phyloP scores from a whole-genome alignment of 768 basidiomycete genomes.

The Termitomyces sp. region DNA sequence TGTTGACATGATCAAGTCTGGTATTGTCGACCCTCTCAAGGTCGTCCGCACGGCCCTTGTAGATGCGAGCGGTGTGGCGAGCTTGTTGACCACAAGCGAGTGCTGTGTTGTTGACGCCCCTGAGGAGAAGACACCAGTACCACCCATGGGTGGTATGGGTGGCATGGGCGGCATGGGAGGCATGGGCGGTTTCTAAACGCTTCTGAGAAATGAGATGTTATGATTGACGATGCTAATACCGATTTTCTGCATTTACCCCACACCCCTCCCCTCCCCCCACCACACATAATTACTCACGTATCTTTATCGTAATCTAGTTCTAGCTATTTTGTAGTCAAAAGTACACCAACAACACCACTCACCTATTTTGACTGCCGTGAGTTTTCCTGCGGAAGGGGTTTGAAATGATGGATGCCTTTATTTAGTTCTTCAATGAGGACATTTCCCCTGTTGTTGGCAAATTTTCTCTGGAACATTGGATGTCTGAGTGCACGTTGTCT shows the following conservation, averaged over 20 bases:
- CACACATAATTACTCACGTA: neutral
- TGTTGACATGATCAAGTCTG: conserved; percentile 89
- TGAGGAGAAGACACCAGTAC: conserved; percentile 60
- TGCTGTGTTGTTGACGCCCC: conserved; percentile 88
- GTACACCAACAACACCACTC: neutral
- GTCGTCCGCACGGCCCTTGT: conserved; percentile 91
- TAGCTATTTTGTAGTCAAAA: neutral
- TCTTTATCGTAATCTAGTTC: neutral
- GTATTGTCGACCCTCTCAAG: conserved; percentile 95
- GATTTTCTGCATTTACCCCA: neutral
- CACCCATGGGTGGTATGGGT: conserved; percentile 42
- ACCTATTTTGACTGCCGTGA: neutral
- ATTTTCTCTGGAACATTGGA: too few species aligned
- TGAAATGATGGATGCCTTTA: too few species aligned
- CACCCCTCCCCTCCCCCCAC: neutral
- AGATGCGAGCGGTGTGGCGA: conserved; percentile 92
- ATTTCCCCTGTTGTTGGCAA: too few species aligned
- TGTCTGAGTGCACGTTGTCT: too few species aligned
- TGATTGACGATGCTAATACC: conserved; percentile 1
- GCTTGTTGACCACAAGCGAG: conserved; percentile 89
- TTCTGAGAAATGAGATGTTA: neutral
- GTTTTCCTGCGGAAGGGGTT: neutral
- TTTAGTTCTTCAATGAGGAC: too few species aligned
- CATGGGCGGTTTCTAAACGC: conserved; percentile 28
- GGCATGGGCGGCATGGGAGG: conserved; percentile 40